Percentiles rank a stretch among this genome's conserved stretches.
Evolutionary conservation across 495 filamentous ascomycete genomes (phyloP).

Genomic region (Penicillium robsamsonii): DNA sequence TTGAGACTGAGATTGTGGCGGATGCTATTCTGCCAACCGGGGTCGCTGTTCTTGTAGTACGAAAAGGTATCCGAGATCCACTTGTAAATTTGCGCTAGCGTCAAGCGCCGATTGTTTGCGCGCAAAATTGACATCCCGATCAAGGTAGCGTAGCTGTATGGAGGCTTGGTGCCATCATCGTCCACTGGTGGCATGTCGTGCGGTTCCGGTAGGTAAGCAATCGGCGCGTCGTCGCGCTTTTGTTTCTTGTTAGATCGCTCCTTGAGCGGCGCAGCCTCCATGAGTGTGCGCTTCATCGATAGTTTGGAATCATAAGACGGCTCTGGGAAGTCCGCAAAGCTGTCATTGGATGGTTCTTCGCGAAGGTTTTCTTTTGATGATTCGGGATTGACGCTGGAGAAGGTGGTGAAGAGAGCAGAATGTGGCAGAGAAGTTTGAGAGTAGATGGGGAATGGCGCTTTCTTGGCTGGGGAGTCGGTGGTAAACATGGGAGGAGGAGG

Average conservation of each 20-base stretch:
- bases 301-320: conserved; percentile 59
- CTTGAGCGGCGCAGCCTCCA: conserved; percentile 72
- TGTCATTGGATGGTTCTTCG: conserved; percentile 48
- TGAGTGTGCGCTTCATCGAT: conserved; percentile 62
- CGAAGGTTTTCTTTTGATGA: conserved; percentile 66
- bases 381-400: conserved; percentile 48
- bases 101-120: conserved; percentile 77
- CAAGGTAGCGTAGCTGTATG: conserved; percentile 88
- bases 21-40: conserved; percentile 98
- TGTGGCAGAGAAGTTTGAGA: conserved; percentile 52
- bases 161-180: conserved; percentile 87
- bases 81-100: conserved; percentile 96
- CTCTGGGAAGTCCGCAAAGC: conserved; percentile 52
- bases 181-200: conserved; percentile 74
- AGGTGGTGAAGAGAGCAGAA: conserved; percentile 63
- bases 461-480: conserved; percentile 88
- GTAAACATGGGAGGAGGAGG: conserved; percentile 60
- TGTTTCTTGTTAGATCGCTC: conserved; percentile 67
- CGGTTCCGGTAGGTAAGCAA: conserved; percentile 61
- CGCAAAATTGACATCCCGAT: conserved; percentile 97
- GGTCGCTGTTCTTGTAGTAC: conserved; percentile 78
- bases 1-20: conserved; percentile 97
- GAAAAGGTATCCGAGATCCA: conserved; percentile 95
- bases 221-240: conserved; percentile 46
- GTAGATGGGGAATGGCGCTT: conserved; percentile 52